These are phyloP conservation scores for Phytophthora syringae DNA, from an alignment of 352 stramenopile species.

Conservation along the genomic window DNA sequence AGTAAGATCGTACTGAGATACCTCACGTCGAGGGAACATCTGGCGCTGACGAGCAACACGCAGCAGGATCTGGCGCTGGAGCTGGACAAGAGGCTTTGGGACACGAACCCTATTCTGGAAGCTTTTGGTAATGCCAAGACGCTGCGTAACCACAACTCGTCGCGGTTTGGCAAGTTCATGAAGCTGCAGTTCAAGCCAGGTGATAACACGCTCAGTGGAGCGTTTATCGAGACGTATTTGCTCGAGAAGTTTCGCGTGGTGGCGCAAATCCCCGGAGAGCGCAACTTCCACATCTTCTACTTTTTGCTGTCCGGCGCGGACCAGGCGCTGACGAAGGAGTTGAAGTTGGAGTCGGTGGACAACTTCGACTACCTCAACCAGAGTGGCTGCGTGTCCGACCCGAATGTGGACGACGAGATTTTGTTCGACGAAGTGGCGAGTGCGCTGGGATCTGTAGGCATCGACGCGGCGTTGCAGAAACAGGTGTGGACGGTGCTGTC, in stretches of 20 bases:
- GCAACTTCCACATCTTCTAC: slow-evolving; percentile 94
- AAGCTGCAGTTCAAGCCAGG: slow-evolving; percentile 88
- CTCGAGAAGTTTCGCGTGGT: slow-evolving; percentile 92
- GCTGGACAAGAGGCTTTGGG: slow-evolving; percentile 87
- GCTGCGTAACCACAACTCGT: slow-evolving; percentile 89
- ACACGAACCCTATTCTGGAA: slow-evolving; percentile 91
- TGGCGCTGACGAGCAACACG: slow-evolving; percentile 47
- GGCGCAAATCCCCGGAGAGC: slow-evolving; percentile 83
- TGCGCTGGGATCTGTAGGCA: slow-evolving; percentile 79
- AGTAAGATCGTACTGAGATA: slow-evolving; percentile 91
- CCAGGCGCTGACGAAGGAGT: slow-evolving; percentile 57
- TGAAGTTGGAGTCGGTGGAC: slow-evolving; percentile 62
- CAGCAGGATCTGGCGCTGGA: slow-evolving; percentile 76
- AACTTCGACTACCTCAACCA: slow-evolving; percentile 89
- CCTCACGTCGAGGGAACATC: slow-evolving; percentile 81
- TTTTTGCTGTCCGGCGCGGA: slow-evolving; percentile 82
- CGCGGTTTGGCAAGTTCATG: slow-evolving; percentile 90
- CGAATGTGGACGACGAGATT: slow-evolving; percentile 89
- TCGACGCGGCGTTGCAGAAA: slow-evolving; percentile 71
- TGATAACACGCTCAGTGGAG: slow-evolving; percentile 74
- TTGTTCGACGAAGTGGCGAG: slow-evolving; percentile 86
- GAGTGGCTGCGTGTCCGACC: slow-evolving; percentile 81
- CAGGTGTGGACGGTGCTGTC: slow-evolving; percentile 82
- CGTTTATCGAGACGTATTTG: slow-evolving; percentile 90
- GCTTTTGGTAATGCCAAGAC: slow-evolving; percentile 91